A percentile compares a stretch with the other conserved stretches of the same genome.
These are phyloP conservation scores for Phaeodactylum tricornutum DNA, from an alignment of 108 stramenopile species.

Conservation along the genomic window DNA sequence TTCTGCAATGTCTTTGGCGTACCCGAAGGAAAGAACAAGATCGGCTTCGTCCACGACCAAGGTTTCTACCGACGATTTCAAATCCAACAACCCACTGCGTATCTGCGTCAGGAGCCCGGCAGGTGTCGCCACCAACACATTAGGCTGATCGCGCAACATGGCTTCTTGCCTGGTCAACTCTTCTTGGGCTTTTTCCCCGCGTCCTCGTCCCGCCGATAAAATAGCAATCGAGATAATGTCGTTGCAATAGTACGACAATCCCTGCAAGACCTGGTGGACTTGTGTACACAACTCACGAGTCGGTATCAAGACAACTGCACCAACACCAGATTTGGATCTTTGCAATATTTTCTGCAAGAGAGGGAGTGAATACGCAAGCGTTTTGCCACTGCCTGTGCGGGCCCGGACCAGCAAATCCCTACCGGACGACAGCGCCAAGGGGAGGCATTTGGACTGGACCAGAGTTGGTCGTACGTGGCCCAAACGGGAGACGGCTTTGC, in stretches of 20 bases:
- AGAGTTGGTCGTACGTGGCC: slow-evolving; percentile 70
- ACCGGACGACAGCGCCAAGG: slow-evolving; percentile 71
- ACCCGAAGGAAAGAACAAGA: slow-evolving; percentile 93
- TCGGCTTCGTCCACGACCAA: slow-evolving; percentile 98
- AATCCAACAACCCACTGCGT: slow-evolving; percentile 29
- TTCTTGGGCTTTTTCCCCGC: slow-evolving; percentile 23
- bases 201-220: slow-evolving; percentile 39
- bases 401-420: slow-evolving; percentile 91
- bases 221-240: slow-evolving; percentile 71
- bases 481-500: slow-evolving; percentile 70
- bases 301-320: slow-evolving; percentile 90
- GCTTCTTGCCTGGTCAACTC: slow-evolving; percentile 58
- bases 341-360: slow-evolving; percentile 85
- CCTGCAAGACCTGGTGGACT: slow-evolving; percentile 50
- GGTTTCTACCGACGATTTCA: slow-evolving; percentile 65
- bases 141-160: slow-evolving; percentile 64
- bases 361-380: slow-evolving; percentile 89
- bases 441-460: slow-evolving; percentile 78
- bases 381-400: slow-evolving; percentile 96
- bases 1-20: slow-evolving; percentile 82
- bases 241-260: slow-evolving; percentile 87
- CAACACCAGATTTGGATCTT: slow-evolving; percentile 16
- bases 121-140: slow-evolving; percentile 71
- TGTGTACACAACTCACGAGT: slow-evolving; percentile 95
- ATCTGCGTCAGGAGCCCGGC: slow-evolving; percentile 68